Evolutionary conservation across 148 eudicot genomes (phyloP), one percentile per base, ranked within the genome.

Genomic region (Pouteria glomerata): DNA sequence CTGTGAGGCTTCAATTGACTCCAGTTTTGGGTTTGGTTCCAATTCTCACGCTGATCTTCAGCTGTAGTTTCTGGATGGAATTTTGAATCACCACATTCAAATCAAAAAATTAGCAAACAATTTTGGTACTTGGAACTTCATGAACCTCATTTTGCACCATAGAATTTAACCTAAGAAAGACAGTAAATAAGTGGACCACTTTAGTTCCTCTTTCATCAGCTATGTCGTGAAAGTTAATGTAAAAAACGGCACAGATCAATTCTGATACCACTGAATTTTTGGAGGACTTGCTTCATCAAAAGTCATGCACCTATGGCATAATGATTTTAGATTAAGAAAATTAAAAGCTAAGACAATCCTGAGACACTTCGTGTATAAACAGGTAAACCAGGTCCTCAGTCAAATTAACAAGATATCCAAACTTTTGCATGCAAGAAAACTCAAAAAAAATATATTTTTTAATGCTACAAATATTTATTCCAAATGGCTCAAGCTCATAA

Each of bases 21-120:
- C 81, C 85, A 65, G 58, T 80, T 84, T 66, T 59, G 70, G 53
- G 57, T 74, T 63, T 79, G 88, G 66, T 77, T 86, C 89, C 90
- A 74, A 72, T 50, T 80, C 57, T 85, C 88, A 50, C 79, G 78
- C 63, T 69, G 63, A 64, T 85, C 88, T 62, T 87, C 87, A 19
- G 62, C 64, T 42, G 85, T 76, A 65, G 73, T 82, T 77, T 88
- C 98, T 93, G 90, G 30, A 37, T 37, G 71, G 13, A 64, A 61
- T 57, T 23, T 31, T 47, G 44, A 73, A 44, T n/a, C n/a, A n/a
- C n/a, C 57, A 76, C 29, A 35, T 53, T 52, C 53, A 42, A 41
- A 42, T 13, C 21, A 37, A 24, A 51, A 11, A 6, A 23, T 7
- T 14, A 51, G 72, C 31, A 33, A 37, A 69, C 21, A 11, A 27